These are phyloP conservation scores for Mucuna pruriens DNA, from an alignment of 306 rosid genomes.

Conservation along the genomic window DNA sequence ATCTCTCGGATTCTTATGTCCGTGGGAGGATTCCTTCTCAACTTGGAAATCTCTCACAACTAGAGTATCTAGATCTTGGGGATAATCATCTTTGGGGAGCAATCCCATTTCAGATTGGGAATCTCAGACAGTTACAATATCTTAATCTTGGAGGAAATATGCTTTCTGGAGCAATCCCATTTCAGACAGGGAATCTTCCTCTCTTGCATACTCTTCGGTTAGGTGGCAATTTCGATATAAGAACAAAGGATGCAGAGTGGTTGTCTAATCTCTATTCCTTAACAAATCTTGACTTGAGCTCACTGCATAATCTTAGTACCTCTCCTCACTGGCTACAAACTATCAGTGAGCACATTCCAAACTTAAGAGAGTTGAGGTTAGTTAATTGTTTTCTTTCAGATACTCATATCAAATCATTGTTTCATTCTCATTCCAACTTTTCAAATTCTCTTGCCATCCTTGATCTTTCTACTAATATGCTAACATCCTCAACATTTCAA, in stretches of 20 bases:
- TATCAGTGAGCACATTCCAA: neutral
- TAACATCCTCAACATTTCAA: constrained; percentile 6
- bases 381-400: neutral
- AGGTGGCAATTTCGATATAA: neutral
- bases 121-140: no score
- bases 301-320: neutral
- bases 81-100: no score
- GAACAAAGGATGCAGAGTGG: neutral
- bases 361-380: neutral
- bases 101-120: no score
- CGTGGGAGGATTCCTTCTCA: neutral
- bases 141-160: no score
- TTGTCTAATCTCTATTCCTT: neutral
- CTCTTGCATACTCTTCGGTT: neutral
- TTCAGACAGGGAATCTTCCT: neutral
- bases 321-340: neutral
- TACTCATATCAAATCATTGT: neutral
- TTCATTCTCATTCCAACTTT: neutral
- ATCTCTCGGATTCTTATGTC: neutral
- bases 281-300: neutral
- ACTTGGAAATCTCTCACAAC: neutral
- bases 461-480: constrained; percentile 1
- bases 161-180: no score
- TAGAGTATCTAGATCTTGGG: no score
- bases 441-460: constrained; percentile 9